These are phyloP conservation scores for Prototheca wickerhamii DNA, from an alignment of 163 green algal species.

Conservation along the genomic window DNA sequence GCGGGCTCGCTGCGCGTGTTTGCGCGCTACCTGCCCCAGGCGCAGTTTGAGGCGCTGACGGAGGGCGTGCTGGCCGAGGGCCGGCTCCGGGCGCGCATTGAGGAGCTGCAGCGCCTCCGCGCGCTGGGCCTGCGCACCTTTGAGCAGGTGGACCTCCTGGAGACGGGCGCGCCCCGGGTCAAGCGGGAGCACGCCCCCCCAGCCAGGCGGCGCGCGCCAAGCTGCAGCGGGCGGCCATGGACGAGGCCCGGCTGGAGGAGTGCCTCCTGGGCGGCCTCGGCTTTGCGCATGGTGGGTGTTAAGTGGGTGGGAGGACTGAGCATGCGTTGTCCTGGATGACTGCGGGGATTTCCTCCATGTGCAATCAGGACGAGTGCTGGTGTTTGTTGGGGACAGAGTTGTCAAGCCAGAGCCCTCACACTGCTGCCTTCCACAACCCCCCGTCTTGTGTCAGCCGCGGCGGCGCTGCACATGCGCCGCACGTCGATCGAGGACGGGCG, in stretches of 20 bases:
- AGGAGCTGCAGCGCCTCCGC: constrained; percentile 65
- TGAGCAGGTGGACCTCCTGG: constrained; percentile 21
- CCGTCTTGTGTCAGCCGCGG: no score
- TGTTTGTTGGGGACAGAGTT: no score
- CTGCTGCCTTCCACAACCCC: no score
- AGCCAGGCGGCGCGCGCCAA: constrained; percentile 8
- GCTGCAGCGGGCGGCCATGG: constrained; percentile 11
- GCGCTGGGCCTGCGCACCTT: constrained; percentile 39
- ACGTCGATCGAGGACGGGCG: constrained; percentile 16
- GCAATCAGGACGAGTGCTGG: no score
- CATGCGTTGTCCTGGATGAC: no score
- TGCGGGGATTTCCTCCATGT: no score
- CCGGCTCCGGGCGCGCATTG: constrained; percentile 35
- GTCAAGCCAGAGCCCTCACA: no score
- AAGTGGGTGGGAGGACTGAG: background rate
- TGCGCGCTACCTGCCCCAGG: constrained; percentile 49
- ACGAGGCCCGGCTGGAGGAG: constrained; percentile 23
- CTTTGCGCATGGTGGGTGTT: constrained; percentile 1
- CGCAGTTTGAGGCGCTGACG: constrained; percentile 69
- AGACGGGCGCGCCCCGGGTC: constrained; percentile 23
- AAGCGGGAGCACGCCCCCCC: constrained; percentile 2
- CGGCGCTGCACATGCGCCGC: constrained; percentile 8
- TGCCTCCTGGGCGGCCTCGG: constrained; percentile 7
- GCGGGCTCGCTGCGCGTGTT: constrained; percentile 70
- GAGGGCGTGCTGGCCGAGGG: constrained; percentile 59